A percentile compares a stretch with the other conserved stretches of the same genome.
Conservation (phyloP, 2,329 filamentous ascomycete genomes). For the Aureobasidium mangrovei region DNA sequence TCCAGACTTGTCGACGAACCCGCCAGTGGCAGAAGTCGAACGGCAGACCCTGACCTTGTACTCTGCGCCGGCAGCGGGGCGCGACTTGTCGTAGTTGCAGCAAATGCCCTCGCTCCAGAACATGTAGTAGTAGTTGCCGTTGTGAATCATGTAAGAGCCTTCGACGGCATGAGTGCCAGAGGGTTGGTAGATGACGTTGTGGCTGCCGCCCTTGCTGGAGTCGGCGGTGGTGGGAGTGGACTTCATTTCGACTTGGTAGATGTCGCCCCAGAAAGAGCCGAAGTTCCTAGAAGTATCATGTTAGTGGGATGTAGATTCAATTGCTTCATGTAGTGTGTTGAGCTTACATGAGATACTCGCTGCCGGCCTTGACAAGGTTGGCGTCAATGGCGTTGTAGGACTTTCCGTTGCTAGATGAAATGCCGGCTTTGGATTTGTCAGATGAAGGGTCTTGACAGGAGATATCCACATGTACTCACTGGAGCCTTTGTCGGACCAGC, state of each 20-base stretch:
- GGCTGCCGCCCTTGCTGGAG: slow-evolving; percentile 25
- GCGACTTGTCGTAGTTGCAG: slow-evolving; percentile 48
- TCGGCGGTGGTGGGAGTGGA: slow-evolving; percentile 19
- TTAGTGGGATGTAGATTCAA: too few species aligned
- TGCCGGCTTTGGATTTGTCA: slow-evolving; percentile 32
- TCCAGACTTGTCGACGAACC: slow-evolving; percentile 50
- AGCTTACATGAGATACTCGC: slow-evolving; percentile 37
- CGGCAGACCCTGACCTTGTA: slow-evolving; percentile 60
- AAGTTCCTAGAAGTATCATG: slow-evolving; percentile 37
- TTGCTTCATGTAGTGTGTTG: neutral
- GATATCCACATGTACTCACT: slow-evolving; percentile 11
- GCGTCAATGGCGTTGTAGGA: slow-evolving; percentile 46
- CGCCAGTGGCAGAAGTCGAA: slow-evolving; percentile 42
- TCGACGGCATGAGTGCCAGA: slow-evolving; percentile 47
- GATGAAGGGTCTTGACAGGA: neutral
- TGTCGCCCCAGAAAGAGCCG: slow-evolving; percentile 59
- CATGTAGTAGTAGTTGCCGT: slow-evolving; percentile 53
- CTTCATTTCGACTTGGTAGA: slow-evolving; percentile 51
- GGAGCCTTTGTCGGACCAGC: slow-evolving; percentile 54
- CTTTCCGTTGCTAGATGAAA: slow-evolving; percentile 33
- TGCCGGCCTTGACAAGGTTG: slow-evolving; percentile 33
- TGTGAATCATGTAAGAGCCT: slow-evolving; percentile 47
- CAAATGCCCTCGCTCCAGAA: slow-evolving; percentile 55
- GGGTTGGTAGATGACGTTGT: slow-evolving; percentile 47
- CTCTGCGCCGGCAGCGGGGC: slow-evolving; percentile 49